Evolutionary conservation across 352 stramenopile genomes (phyloP).

Genomic region (Phytophthora chlamydospora): DNA sequence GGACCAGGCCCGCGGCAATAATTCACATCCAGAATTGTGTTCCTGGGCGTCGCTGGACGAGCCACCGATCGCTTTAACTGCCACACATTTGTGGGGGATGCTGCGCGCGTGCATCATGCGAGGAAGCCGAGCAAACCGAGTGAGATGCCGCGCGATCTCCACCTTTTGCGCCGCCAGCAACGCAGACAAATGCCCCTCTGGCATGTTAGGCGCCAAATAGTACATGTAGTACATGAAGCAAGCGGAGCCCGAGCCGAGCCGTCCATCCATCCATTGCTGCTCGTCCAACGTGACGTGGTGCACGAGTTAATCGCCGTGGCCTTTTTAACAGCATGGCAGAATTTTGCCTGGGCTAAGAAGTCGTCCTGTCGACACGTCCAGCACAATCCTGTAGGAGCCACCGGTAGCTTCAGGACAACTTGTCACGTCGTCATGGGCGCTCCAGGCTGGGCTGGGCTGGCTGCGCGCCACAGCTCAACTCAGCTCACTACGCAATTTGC

Average conservation of each 20-base stretch:
- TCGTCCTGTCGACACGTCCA: constrained; percentile 35
- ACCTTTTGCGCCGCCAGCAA: too few relatives aligned
- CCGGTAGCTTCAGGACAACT: constrained; percentile 41
- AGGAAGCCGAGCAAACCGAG: too few relatives aligned
- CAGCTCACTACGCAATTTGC: constrained; percentile 47
- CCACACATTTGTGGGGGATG: constrained; percentile 1
- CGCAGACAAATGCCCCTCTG: too few relatives aligned
- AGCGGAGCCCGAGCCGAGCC: not conserved
- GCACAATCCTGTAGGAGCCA: constrained; percentile 40
- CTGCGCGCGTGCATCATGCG: not conserved
- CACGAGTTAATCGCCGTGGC: constrained; percentile 27
- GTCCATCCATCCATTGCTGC: constrained; percentile 23
- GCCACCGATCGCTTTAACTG: constrained; percentile 16
- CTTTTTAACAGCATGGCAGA: constrained; percentile 43
- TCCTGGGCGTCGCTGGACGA: constrained; percentile 39
- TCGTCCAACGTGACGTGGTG: constrained; percentile 25
- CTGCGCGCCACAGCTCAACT: constrained; percentile 34
- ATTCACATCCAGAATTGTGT: constrained; percentile 42
- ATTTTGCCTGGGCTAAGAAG: constrained; percentile 43
- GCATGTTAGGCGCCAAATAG: too few relatives aligned
- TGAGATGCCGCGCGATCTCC: too few relatives aligned
- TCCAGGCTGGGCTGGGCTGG: constrained; percentile 21
- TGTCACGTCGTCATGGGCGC: constrained; percentile 39
- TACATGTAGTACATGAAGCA: too few relatives aligned
- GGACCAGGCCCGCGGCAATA: constrained; percentile 33